Conservation (phyloP, 2,329 filamentous ascomycete genomes). For the Cyphellophora europaea region DNA sequence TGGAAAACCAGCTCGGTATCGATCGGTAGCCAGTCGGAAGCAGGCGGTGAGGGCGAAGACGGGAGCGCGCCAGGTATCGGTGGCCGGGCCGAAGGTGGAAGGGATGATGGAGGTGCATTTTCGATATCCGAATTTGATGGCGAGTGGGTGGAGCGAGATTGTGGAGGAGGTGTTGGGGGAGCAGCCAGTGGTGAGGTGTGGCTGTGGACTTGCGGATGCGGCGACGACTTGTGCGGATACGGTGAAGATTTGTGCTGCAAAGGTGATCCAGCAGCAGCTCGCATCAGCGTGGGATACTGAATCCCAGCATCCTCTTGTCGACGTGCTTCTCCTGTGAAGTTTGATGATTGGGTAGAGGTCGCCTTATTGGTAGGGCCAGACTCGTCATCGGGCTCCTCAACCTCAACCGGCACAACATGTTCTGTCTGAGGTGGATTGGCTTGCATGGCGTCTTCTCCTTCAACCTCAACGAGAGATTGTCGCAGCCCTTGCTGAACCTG, state of each 20-base stretch:
- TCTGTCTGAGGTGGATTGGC: slow-evolving; percentile 2
- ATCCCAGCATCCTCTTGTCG: too few species aligned
- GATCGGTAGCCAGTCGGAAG: slow-evolving; percentile 59
- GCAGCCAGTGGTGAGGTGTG: neutral
- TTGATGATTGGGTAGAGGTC: too few species aligned
- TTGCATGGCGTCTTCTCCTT: neutral
- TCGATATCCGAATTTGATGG: slow-evolving; percentile 69
- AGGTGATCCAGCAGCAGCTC: slow-evolving; percentile 2
- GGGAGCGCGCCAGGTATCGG: slow-evolving; percentile 43
- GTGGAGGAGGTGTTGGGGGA: slow-evolving; percentile 20
- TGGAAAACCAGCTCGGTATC: slow-evolving; percentile 67
- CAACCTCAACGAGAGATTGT: neutral
- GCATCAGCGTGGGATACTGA: too few species aligned
- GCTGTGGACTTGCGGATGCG: neutral
- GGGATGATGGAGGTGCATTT: slow-evolving; percentile 63
- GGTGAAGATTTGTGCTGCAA: slow-evolving; percentile 1
- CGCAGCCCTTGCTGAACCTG: neutral
- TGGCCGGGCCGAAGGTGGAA: slow-evolving; percentile 22
- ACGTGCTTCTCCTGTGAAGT: too few species aligned
- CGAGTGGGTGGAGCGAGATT: slow-evolving; percentile 35
- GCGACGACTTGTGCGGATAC: slow-evolving; percentile 12
- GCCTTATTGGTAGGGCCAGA: too few species aligned
- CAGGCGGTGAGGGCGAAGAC: slow-evolving; percentile 39
- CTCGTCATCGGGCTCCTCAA: too few species aligned
- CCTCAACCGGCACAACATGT: too few species aligned